Percentiles rank a stretch among this genome's conserved stretches.
phyloP scores from a whole-genome alignment of 1,284 basidiomycete genomes.

The Rhodotorula sp. region DNA sequence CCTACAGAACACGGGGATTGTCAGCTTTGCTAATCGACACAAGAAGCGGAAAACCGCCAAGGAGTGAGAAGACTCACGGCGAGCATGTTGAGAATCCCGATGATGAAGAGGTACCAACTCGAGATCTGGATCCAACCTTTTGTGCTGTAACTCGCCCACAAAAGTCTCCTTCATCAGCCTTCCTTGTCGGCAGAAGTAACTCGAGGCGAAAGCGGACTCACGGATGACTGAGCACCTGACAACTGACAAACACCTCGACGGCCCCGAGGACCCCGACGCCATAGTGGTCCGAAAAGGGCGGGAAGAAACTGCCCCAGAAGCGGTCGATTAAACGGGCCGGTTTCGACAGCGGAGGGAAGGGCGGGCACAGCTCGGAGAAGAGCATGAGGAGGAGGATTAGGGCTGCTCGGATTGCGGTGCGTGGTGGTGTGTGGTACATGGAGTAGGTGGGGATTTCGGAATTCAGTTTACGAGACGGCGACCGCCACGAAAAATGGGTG shows the following conservation, averaged over 20 bases:
- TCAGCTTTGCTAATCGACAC: too few relatives aligned
- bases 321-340: not conserved
- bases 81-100: constrained; percentile 78
- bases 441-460: too few relatives aligned
- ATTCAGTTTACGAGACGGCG: too few relatives aligned
- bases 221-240: constrained; percentile 20
- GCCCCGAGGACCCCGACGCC: constrained; percentile 39
- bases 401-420: not conserved
- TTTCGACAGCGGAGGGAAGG: constrained; percentile 9
- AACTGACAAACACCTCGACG: constrained; percentile 37
- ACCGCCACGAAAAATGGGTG: too few relatives aligned
- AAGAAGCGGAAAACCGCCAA: too few relatives aligned
- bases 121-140: constrained; percentile 59
- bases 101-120: constrained; percentile 77
- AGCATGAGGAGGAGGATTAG: constrained; percentile 36
- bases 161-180: not conserved
- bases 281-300: constrained; percentile 35
- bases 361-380: constrained; percentile 33
- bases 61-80: constrained; percentile 53
- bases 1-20: constrained; percentile 4
- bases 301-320: constrained; percentile 40
- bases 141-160: not conserved
- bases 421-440: too few relatives aligned
- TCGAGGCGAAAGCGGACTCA: not conserved
- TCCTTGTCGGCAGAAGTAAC: not conserved